Percentiles rank a stretch among this genome's conserved stretches.
phyloP scores from a whole-genome alignment of 2,329 filamentous ascomycete species.

The Claviceps pazoutovae region DNA sequence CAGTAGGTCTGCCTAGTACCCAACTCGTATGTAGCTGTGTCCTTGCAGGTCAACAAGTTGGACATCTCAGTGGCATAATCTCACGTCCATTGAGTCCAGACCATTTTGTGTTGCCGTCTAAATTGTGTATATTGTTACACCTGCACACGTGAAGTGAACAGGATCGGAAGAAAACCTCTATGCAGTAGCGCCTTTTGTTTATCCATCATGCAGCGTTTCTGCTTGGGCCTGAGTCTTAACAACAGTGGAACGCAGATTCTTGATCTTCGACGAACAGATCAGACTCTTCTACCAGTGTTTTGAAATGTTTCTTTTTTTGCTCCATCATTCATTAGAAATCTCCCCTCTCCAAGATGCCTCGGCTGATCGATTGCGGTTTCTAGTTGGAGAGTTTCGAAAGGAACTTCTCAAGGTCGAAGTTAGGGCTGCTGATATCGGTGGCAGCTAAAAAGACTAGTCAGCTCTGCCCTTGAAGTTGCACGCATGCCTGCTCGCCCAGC shows the following conservation, averaged over 20 bases:
- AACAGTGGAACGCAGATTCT: conserved; percentile 1
- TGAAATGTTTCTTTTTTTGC: not conserved
- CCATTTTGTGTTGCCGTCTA: conserved; percentile 24
- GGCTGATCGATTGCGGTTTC: conserved; percentile 28
- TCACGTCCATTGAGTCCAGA: not conserved
- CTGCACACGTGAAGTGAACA: conserved; percentile 32
- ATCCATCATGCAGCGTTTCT: conserved; percentile 20
- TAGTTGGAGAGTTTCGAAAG: conserved; percentile 48
- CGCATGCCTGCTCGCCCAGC: not conserved
- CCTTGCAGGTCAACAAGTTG: not conserved
- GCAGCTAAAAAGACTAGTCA: conserved; percentile 14
- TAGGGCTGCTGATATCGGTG: conserved; percentile 63
- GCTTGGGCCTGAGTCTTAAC: conserved; percentile 10
- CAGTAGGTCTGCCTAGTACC: not conserved
- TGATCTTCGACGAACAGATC: conserved; percentile 2
- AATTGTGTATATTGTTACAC: conserved; percentile 38
- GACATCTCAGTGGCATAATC: not conserved
- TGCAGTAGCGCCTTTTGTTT: conserved; percentile 30
- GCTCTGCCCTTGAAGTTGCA: not conserved
- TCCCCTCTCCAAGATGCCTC: not conserved
- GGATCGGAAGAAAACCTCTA: conserved; percentile 35
- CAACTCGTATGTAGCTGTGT: not conserved
- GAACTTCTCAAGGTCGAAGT: conserved; percentile 86
- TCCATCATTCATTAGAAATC: not conserved
- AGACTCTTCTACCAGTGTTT: not conserved